phyloP scores from a whole-genome alignment of 441 rosid species.

The Populus hybrid region DNA sequence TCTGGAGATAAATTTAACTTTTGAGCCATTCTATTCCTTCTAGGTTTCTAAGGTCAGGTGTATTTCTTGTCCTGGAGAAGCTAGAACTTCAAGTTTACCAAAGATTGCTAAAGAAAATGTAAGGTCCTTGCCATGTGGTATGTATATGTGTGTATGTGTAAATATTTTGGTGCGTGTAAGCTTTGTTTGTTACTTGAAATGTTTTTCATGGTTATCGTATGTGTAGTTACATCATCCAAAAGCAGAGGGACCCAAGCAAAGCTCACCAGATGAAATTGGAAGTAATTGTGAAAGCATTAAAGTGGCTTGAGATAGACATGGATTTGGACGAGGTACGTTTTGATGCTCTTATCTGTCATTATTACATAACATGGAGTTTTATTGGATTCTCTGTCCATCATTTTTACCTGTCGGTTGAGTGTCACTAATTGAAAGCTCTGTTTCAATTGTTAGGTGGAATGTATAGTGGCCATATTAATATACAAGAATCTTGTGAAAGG shows the following conservation, averaged over 20 bases:
- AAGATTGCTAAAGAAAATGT: slow-evolving; percentile 69
- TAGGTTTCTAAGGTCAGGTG: slow-evolving; percentile 91
- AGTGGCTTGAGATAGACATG: slow-evolving; percentile 93
- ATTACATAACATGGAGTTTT: background rate
- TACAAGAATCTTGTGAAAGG: slow-evolving; percentile 89
- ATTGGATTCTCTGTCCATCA: background rate
- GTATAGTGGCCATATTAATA: slow-evolving; percentile 80
- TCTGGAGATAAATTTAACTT: slow-evolving; percentile 4
- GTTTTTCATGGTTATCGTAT: background rate
- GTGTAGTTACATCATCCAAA: slow-evolving; percentile 79
- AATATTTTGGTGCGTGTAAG: background rate
- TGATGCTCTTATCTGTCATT: background rate
- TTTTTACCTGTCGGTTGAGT: background rate
- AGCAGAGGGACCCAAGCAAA: slow-evolving; percentile 77
- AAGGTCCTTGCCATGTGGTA: slow-evolving; percentile 14
- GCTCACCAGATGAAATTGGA: slow-evolving; percentile 96
- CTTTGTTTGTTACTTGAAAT: background rate
- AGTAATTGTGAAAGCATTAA: slow-evolving; percentile 76
- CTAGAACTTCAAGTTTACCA: slow-evolving; percentile 88
- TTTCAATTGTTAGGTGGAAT: slow-evolving; percentile 64
- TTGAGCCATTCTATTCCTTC: background rate
- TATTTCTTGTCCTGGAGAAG: slow-evolving; percentile 92
- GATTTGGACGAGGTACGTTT: slow-evolving; percentile 85
- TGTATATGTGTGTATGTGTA: background rate
- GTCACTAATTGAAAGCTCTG: slow-evolving; percentile 5